Base-by-base conservation (phyloP, 441 rosid genomes). In the Lepidium campestre region DNA sequence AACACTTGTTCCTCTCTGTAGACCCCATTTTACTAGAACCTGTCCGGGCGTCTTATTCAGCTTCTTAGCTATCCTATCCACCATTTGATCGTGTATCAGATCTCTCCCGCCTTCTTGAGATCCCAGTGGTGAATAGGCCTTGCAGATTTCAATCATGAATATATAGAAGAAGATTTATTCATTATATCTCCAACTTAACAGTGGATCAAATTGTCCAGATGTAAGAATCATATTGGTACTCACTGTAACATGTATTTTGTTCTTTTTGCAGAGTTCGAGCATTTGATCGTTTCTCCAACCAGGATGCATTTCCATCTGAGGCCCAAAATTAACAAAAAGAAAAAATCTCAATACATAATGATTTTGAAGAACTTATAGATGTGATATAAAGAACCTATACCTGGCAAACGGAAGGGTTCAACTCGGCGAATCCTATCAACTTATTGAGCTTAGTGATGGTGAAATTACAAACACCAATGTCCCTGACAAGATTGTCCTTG, bases 281-380 rank as follows among this genome's bases (percentile, higher is more conserved):
- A 83, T 80, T 62, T 71, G 72, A 47, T 86, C 91, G 57, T 83
- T 86, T 66, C 88, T 78, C 85, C 86, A 86, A 44, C 86, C 84
- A 0, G 82, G 86, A 75, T 86, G 88, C 91, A 83, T 86, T 71
- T 85, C 85, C 79, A 86, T 83, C 84, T 80, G 57, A 50, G 37
- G 3, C n/a, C 50, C 4, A 68, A 22, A 20, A 9, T 34, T 27
- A 37, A 50, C 31, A 31, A 32, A 12, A 5, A n/a, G n/a, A n/a
- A 25, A 27, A 27, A 27, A 27, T 3, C 42, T 36, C 29, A 52
- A 57, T 13, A 48, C 37, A 36, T 20, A 31, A 7, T 22, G 47
- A 32, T 5, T 14, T 13, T 14, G 7, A 20, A 20, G 10, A 8
- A n/a, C n/a, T 18, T n/a, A 5, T 6, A 40, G 6, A 29, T 29